Evolutionary conservation across 768 basidiomycete genomes (phyloP), one percentile per base, ranked within the genome.

Genomic region (Naganishia vaughanmartiniae): DNA sequence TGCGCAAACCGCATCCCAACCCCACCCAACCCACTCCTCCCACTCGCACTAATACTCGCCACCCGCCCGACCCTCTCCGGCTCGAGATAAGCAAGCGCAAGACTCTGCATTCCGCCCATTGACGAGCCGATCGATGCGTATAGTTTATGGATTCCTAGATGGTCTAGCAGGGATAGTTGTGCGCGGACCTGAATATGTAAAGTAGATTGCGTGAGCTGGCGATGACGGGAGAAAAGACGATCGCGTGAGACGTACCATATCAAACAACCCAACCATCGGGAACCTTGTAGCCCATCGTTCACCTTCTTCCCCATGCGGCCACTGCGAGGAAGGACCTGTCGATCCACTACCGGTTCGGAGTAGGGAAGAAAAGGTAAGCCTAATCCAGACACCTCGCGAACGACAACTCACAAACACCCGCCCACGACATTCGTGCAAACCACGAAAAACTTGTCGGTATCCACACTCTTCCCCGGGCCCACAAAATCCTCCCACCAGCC

Each of bases 401-500:
- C 4, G 7, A 17, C 1, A 34, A 71, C 70, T 71, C 54, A 71
- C 70, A 97, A 98, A 83, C 96, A 99, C 0, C 96, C 95, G 0
- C 94, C 96, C 51, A 99, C 85, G 69, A 93, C 93, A 81, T 98
- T 99, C 12, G 93, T 91, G 83, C 96, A 99, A 53, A 99, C 87
- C 79, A 98, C 83, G 82, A 91, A 97, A 84, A 90, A 96, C 66
- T 88, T 86, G 77, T 93, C 84, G 7, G 96, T 98, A 84, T 99
- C 96, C 51, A 99, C 84, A 12, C 94, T 88, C 76, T 90, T 92
- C 63, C 92, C 92, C 4, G 95, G 93, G 0, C 96, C 96, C 74
- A 99, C 93, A 82, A 98, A 99, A 76, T 90, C 89, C 82, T 98
- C 91, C 96, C 96, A 99, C 96, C 96, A 99, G 4, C 96, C 95